Evolutionary conservation across 2,329 filamentous ascomycete species (phyloP).

Genomic region (Colletotrichum sp.): DNA sequence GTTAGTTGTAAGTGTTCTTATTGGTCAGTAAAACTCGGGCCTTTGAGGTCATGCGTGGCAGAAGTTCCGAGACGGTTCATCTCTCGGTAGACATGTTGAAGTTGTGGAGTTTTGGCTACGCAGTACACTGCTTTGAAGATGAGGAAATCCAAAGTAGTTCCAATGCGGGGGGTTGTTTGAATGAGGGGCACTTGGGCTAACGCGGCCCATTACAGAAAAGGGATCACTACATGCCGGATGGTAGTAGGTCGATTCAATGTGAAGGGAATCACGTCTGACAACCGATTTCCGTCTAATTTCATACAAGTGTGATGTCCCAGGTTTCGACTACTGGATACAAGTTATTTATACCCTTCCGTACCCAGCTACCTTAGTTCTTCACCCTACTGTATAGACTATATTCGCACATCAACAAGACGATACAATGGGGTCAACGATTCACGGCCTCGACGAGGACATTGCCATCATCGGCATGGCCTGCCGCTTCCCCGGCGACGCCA

Average conservation of each 20-base stretch:
- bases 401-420: background rate
- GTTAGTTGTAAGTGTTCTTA: background rate
- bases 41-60: background rate
- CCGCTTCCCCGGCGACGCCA: slow-evolving; percentile 41
- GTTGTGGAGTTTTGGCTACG: background rate
- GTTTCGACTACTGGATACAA: background rate
- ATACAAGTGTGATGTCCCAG: background rate
- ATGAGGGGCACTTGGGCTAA: background rate
- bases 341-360: background rate
- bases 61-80: background rate
- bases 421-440: background rate
- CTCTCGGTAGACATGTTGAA: background rate
- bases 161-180: background rate
- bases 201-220: background rate
- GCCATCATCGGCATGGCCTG: slow-evolving; percentile 48
- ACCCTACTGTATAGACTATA: background rate
- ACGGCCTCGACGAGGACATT: slow-evolving; percentile 23
- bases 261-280: background rate
- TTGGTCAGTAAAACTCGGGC: background rate
- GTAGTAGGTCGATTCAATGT: background rate
- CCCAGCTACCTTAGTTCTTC: background rate
- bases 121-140: background rate
- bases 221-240: background rate
- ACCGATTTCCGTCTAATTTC: background rate
- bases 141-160: background rate